These are phyloP conservation scores for Trametes villosa DNA, from an alignment of 768 basidiomycete species.

Conservation along the genomic window DNA sequence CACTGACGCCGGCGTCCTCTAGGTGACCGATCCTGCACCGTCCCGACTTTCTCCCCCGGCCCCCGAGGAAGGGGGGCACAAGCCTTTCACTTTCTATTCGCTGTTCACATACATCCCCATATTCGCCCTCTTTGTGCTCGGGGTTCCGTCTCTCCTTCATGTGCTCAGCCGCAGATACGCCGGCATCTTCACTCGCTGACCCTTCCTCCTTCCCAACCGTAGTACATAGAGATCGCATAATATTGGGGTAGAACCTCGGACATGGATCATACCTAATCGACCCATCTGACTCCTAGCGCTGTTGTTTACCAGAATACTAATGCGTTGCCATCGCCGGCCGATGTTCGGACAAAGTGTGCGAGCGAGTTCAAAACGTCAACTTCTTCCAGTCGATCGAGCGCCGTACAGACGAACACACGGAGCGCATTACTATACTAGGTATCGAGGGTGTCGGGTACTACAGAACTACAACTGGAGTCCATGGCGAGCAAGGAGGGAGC, in stretches of 20 bases:
- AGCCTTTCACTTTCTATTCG: neutral
- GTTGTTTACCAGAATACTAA: neutral
- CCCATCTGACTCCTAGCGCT: neutral
- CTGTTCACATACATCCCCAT: neutral
- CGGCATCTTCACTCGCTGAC: slow-evolving; percentile 1
- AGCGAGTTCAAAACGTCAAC: neutral
- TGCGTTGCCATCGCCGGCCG: neutral
- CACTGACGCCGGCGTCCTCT: neutral
- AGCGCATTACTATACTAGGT: slow-evolving; percentile 15
- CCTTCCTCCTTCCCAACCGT: neutral
- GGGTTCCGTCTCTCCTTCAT: neutral
- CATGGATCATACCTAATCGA: neutral
- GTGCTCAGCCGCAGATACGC: neutral
- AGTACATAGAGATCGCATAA: neutral
- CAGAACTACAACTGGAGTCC: slow-evolving; percentile 8
- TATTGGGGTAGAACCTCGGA: neutral
- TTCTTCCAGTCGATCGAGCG: neutral
- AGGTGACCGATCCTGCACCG: neutral
- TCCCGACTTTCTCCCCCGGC: neutral
- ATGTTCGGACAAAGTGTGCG: neutral
- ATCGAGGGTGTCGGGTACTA: slow-evolving; percentile 8
- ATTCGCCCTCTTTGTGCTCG: neutral
- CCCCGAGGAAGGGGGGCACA: neutral
- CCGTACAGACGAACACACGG: slow-evolving; percentile 5
- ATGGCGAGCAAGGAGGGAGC: slow-evolving; percentile 3